Percentiles rank a stretch among this genome's conserved stretches.
Conservation (phyloP, 108 stramenopile species). For the Nannochloropsis salina region DNA sequence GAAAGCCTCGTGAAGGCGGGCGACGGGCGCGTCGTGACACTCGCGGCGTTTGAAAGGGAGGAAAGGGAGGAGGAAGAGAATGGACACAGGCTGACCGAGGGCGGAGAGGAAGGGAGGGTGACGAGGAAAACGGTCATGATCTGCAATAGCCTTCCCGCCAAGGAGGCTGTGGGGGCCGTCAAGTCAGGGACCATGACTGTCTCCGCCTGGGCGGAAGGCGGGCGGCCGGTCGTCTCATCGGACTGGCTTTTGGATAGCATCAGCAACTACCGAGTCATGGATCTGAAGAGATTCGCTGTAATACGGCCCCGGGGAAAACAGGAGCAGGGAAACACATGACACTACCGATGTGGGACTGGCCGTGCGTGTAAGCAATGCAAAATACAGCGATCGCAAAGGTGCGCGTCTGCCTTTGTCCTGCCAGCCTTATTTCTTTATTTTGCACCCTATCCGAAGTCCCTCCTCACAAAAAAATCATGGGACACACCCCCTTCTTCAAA, state of each 20-base stretch:
- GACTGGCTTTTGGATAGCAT: background rate
- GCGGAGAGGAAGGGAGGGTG: constrained; percentile 14
- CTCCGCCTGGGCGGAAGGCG: background rate
- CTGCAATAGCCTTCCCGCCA: background rate
- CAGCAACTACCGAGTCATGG: background rate
- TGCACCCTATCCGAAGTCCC: too few relatives aligned
- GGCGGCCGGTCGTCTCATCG: background rate
- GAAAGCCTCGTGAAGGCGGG: background rate
- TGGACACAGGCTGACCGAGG: background rate
- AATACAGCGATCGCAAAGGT: too few relatives aligned
- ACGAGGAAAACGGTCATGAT: background rate
- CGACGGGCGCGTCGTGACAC: background rate
- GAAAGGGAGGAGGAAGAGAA: background rate
- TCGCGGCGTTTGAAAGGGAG: background rate
- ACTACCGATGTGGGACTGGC: too few relatives aligned
- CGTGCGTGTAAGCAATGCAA: too few relatives aligned
- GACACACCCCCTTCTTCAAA: too few relatives aligned
- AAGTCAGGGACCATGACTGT: background rate
- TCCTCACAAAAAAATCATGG: too few relatives aligned
- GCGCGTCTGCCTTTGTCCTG: too few relatives aligned
- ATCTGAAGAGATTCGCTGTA: too few relatives aligned
- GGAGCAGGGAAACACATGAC: too few relatives aligned
- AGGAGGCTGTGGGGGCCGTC: background rate
- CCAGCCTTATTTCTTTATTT: too few relatives aligned
- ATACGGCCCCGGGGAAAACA: too few relatives aligned